Evolutionary conservation across 2,329 filamentous ascomycete genomes (phyloP), one percentile per base, ranked within the genome.

Genomic region (Westerdykella aurantiaca): DNA sequence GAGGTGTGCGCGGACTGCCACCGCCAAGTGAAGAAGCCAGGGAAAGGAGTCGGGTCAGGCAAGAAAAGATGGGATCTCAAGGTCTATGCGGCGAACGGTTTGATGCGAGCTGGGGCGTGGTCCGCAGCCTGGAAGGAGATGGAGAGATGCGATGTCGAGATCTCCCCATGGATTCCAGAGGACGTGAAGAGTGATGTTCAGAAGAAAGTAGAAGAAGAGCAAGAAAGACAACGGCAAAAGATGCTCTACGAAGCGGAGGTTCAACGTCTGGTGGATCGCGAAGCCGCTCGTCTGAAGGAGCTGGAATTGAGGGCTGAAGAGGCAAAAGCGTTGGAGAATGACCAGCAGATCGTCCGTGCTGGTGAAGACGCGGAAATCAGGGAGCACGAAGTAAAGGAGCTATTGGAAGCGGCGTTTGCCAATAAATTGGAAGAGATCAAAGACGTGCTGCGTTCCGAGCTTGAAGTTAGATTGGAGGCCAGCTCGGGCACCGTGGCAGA

Each of bases 91-190:
- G 91, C 89, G 41, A 98, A 97, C 66, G 93, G 93, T 0, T 72
- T 97, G 38, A 95, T 98, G 88, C 81, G 83, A 46, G 83, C 88
- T 5, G 88, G 88, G 0, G 91, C 93, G 0, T 98, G 93, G 93
- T 80, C 81, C 4, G 90, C 90, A 2, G 91, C 88, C 46, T 98
- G 91, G 91, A 86, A 81, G 55, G 91, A 97, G 68, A 98, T 98
- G 93, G 93, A 98, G 69, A 80, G 91, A n/a, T 88, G 97, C 0
- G 93, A 98, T 60, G 87, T 95, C 1, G 91, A 97, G 67, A 80
- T 98, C 41, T 81, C 86, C 56, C 86, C 93, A 3, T 79, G 83
- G 58, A 76, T 89, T 10, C 78, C 81, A 14, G 65, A 78, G 0
- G 68, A 73, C 1, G 61, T 84, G 11, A 75, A 81, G 42, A 75